Percentiles rank a stretch among this genome's conserved stretches.
These are phyloP conservation scores for Anethum foeniculum DNA, from an alignment of 140 eudicot species.

Conservation along the genomic window DNA sequence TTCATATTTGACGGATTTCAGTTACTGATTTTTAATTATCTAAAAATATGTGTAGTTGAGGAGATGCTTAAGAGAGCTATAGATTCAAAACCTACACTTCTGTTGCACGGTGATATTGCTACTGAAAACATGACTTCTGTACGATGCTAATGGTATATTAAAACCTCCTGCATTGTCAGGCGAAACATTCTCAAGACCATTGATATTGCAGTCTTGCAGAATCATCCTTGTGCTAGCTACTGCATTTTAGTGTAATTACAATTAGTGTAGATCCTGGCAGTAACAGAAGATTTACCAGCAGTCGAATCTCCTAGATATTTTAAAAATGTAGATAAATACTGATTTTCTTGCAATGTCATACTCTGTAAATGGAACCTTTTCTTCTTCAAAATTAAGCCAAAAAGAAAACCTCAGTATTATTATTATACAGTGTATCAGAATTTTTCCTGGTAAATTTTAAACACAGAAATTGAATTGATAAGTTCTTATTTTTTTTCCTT, in stretches of 20 bases:
- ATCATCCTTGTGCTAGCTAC: not conserved
- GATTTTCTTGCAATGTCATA: not conserved
- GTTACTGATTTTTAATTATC: not conserved
- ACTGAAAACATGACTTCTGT: not conserved
- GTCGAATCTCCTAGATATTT: not conserved
- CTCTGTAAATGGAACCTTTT: not conserved
- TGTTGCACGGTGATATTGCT: not conserved
- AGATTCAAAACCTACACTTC: not conserved
- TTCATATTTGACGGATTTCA: not conserved
- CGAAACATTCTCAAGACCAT: not conserved
- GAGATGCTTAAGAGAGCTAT: not conserved
- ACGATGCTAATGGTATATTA: not conserved
- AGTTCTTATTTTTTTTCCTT: no score
- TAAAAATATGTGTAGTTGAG: not conserved
- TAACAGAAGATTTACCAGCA: not conserved
- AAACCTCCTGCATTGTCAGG: not conserved
- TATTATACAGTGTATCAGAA: not conserved
- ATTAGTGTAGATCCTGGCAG: not conserved
- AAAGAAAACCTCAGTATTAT: not conserved
- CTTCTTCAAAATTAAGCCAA: not conserved
- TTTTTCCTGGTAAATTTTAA: no score
- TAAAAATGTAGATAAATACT: not conserved
- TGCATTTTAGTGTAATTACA: not conserved
- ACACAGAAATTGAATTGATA: no score
- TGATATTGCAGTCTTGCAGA: not conserved